Evolutionary conservation across 495 filamentous ascomycete genomes (phyloP), one percentile per base, ranked within the genome.

Genomic region (Rhizodiscina lignyota): DNA sequence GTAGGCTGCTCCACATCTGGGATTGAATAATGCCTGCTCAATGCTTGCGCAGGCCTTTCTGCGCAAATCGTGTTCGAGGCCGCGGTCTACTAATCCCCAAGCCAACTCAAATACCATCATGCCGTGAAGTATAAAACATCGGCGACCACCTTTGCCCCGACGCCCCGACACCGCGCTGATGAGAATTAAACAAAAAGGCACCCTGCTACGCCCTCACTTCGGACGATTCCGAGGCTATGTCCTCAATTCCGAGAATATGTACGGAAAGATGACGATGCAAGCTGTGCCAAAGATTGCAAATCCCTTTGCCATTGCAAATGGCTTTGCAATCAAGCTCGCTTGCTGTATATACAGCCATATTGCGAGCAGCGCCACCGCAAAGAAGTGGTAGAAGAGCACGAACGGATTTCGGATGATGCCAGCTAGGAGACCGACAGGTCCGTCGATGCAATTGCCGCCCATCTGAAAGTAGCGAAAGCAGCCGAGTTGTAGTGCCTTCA

Each of bases 391-490:
- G 46, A 91, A 74, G 35, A 97, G 72, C 30, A 84, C 68, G 18
- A 77, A 45, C 1, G 89, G 89, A 31, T 72, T 68, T 15, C 77
- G 65, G 50, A 91, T 76, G 30, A 94, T 64, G 31, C 86, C 91
- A 2, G 76, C 89, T 1, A 97, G 63, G 31, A 97, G 62, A 18
- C 83, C 78, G 34, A 79, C 72, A 4, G 89, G 89, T 16, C 75
- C 81, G 40, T 77, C 67, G 22, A 83, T 64, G 50, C 69, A 75
- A 32, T 60, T 56, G 36, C 73, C 68, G 26, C 89, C 91, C 24
- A 69, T 57, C 51, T 84, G 62, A 63, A 97, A 97, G 53, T 97
- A 97, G 29, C 65, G 62, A 64, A 96, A 96, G 61, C 91, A 96
- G 31, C 89, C 89, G 34, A 66, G 70, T 60, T 94, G 84, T 21